Evolutionary conservation across 176 grass and related monocot genomes (phyloP).

Genomic region (Panicum miliaceum): DNA sequence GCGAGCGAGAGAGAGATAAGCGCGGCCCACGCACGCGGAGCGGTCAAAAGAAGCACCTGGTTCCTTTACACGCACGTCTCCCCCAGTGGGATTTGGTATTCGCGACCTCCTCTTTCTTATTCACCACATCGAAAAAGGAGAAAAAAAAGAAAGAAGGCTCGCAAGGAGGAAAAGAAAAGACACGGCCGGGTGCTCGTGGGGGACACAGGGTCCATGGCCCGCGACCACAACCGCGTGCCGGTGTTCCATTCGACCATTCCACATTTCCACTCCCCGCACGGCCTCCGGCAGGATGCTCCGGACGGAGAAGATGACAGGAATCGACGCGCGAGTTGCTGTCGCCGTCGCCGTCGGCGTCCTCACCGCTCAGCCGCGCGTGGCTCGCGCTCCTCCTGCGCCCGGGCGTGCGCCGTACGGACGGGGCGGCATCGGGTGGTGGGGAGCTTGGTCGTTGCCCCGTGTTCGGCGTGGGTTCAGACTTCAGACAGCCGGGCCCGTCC

Average conservation of each 20-base stretch:
- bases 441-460: slow-evolving; percentile 11
- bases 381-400: too few species aligned
- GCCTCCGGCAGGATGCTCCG: background rate
- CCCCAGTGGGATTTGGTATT: slow-evolving; percentile 36
- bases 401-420: too few species aligned
- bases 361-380: background rate
- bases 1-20: background rate
- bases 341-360: background rate
- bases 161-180: background rate
- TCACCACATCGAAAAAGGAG: background rate
- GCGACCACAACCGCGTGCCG: background rate
- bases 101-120: background rate
- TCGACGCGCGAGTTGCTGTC: background rate
- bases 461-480: slow-evolving; percentile 24
- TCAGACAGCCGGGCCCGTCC: too few species aligned
- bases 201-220: slow-evolving; percentile 5
- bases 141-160: background rate
- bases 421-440: background rate
- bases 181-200: background rate
- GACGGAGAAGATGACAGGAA: background rate
- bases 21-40: background rate
- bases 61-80: slow-evolving; percentile 36
- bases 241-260: background rate
- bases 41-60: slow-evolving; percentile 46
- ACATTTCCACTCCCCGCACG: background rate